Percentiles rank a stretch among this genome's conserved stretches.
phyloP scores from a whole-genome alignment of 1,139 yeast genomes.

The Kodamaea sp. region DNA sequence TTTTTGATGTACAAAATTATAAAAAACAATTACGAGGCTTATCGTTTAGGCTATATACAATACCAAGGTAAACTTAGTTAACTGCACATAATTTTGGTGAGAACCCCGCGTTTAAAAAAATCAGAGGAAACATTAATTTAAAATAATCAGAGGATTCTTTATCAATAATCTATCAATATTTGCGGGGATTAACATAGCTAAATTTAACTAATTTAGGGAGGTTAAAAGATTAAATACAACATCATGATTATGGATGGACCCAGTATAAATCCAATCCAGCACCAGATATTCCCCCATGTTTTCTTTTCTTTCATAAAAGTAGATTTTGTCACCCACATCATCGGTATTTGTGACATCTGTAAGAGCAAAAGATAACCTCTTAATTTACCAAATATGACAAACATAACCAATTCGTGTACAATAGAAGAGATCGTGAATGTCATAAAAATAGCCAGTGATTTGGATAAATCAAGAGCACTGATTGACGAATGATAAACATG shows the following conservation, averaged over 20 bases:
- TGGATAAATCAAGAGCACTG: slow-evolving; percentile 66
- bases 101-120: too few species aligned
- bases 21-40: too few species aligned
- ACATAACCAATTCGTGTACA: slow-evolving; percentile 92
- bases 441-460: slow-evolving; percentile 64
- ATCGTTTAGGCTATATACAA: too few species aligned
- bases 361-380: slow-evolving; percentile 76
- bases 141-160: too few species aligned
- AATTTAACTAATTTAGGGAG: slow-evolving; percentile 2
- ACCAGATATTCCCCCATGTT: slow-evolving; percentile 72
- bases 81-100: too few species aligned
- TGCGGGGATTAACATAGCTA: background rate
- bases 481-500: slow-evolving; percentile 94
- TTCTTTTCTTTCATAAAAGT: slow-evolving; percentile 50
- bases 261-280: slow-evolving; percentile 88
- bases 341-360: slow-evolving; percentile 82
- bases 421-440: slow-evolving; percentile 81
- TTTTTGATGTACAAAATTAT: too few species aligned
- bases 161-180: too few species aligned
- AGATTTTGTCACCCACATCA: slow-evolving; percentile 52
- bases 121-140: too few species aligned
- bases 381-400: slow-evolving; percentile 70
- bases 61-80: too few species aligned
- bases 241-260: slow-evolving; percentile 92
- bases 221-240: slow-evolving; percentile 75